Evolutionary conservation across 108 stramenopile species (phyloP).

Genomic region (Aureococcus anophagefferens): DNA sequence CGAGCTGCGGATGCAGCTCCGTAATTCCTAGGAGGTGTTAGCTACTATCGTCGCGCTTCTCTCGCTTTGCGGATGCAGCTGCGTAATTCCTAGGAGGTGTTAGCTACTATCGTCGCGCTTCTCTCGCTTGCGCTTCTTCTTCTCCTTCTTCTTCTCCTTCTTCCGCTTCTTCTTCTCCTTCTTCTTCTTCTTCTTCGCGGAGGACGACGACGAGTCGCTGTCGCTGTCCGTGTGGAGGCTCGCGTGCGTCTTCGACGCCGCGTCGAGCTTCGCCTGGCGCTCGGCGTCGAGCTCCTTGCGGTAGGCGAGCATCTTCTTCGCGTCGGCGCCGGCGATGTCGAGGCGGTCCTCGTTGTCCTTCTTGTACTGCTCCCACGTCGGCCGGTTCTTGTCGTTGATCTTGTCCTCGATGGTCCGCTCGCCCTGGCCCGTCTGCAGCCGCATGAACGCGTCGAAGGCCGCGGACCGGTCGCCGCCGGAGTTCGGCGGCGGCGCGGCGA

Average conservation of each 20-base stretch:
- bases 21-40: too few relatives aligned
- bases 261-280: conserved; percentile 56
- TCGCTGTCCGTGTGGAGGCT: not conserved
- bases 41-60: too few relatives aligned
- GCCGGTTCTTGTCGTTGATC: conserved; percentile 82
- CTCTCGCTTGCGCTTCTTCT: too few relatives aligned
- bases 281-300: conserved; percentile 76
- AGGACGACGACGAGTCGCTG: not conserved
- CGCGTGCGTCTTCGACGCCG: conserved; percentile 40
- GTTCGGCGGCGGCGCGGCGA: conserved; percentile 4
- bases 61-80: too few relatives aligned
- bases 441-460: conserved; percentile 88
- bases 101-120: too few relatives aligned
- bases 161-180: too few relatives aligned
- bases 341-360: conserved; percentile 91
- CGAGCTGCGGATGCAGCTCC: too few relatives aligned
- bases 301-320: conserved; percentile 87
- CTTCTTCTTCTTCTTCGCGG: not conserved
- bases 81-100: too few relatives aligned
- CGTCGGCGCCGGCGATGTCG: conserved; percentile 67
- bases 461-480: conserved; percentile 44
- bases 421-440: conserved; percentile 76
- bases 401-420: conserved; percentile 85
- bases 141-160: too few relatives aligned
- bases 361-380: conserved; percentile 95